Base-by-base conservation (phyloP, 2,329 filamentous ascomycete species). In the Macrophomina tecta region DNA sequence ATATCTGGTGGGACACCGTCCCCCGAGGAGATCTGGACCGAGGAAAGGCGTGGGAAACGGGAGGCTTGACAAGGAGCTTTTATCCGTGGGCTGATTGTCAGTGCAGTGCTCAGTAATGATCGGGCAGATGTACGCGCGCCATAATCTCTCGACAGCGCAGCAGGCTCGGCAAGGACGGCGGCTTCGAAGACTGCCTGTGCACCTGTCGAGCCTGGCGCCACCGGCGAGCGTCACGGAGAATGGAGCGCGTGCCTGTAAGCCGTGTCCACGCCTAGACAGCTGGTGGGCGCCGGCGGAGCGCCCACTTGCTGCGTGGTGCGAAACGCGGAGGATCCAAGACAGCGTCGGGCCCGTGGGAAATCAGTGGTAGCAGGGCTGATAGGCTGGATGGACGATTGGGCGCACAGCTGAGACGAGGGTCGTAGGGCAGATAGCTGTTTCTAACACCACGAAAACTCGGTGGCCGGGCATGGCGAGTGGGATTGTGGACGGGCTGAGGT, bases 191-290 rank as follows among this genome's bases (percentile, higher is more conserved):
- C 52, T 40, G 28, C 30, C 9, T 46, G 58, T 23, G 58, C 58
- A 62, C 30, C 58, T 23, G 58, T 42, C 49, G 58, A 16, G 36
- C 58, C 42, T 49, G 58, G 58, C 58, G 58, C 32, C 40, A 40
- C 49, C 14, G 56, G 34, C 56, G 56, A 61, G 42, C 11, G 28
- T 53, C 36, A 32, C 49, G 28, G 28, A 28, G n/a, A 18, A 18
- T 18, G 18, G 18, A 18, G 55, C 18, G 58, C 46, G 58, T 49
- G 40, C 32, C 28, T 49, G 58, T 62, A 14, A 28, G 40, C 45
- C 55, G 38, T 28, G 36, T 34, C 36, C 23, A 16, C 36, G 18
- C 28, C 36, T 11, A 60, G 55, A 45, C 56, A 23, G 40, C 28
- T 61, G 56, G 40, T 32, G 53, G 53, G 53, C 36, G 53, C 30